These are phyloP conservation scores for Tuber indicum DNA, from an alignment of 495 filamentous ascomycete genomes.

Conservation along the genomic window DNA sequence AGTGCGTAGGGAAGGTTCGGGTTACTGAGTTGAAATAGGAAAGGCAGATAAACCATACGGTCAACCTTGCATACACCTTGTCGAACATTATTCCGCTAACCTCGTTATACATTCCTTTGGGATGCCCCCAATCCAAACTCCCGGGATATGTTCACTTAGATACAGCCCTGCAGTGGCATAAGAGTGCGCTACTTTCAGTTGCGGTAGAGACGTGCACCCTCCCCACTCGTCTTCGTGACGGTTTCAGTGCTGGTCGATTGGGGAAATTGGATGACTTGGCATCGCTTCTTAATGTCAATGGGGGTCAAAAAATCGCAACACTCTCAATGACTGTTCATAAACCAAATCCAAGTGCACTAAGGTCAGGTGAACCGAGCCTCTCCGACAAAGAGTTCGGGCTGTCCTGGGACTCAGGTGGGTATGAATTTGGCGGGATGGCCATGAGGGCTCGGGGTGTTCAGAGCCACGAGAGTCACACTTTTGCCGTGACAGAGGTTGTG, in stretches of 20 bases:
- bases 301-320: constrained; percentile 72
- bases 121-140: constrained; percentile 52
- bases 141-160: constrained; percentile 61
- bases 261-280: constrained; percentile 59
- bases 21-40: constrained; percentile 41
- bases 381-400: constrained; percentile 26
- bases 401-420: constrained; percentile 21
- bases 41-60: constrained; percentile 46
- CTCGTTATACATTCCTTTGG: constrained; percentile 72
- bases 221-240: constrained; percentile 61
- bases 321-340: constrained; percentile 50
- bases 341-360: constrained; percentile 11
- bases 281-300: constrained; percentile 65
- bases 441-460: constrained; percentile 9
- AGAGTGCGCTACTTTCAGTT: constrained; percentile 65
- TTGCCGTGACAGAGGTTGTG: constrained; percentile 54
- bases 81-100: constrained; percentile 48
- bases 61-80: constrained; percentile 38
- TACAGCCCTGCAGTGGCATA: constrained; percentile 67
- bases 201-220: constrained; percentile 76
- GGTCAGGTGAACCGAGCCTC: neutral
- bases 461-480: constrained; percentile 51
- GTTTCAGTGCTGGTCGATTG: constrained; percentile 44
- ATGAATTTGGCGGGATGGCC: constrained; percentile 16
- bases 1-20: neutral